Evolutionary conservation across 495 filamentous ascomycete genomes (phyloP), one percentile per base, ranked within the genome.

Genomic region (Tuber calosporum): DNA sequence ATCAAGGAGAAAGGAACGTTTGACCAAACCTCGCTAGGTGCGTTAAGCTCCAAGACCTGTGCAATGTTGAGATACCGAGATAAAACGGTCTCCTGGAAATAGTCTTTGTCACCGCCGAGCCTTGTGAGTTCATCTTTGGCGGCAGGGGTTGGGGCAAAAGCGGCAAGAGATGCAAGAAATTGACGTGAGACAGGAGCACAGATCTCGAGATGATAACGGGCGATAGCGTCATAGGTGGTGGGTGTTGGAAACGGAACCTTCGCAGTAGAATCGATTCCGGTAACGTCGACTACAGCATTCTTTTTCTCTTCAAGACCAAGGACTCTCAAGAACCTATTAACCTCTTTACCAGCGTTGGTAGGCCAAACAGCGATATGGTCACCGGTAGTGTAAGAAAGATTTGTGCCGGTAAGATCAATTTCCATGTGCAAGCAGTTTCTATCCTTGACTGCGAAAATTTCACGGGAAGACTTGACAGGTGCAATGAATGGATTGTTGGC

Each of bases 291-390:
- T 58, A 99, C 95, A 19, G 84, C 86, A 83, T 97, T 85, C 69
- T 90, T 89, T 85, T 96, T 97, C 9, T 87, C 84, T 73, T 83
- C 82, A 43, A 98, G 87, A 70, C 88, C 92, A 70, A 96, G 87
- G 72, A 96, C 87, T 69, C 87, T 84, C 69, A 99, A 85, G 84
- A 99, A 95, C 48, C 93, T 89, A 79, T 97, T 92, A 37, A 97
- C 94, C 83, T 98, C 94, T 73, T 87, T 88, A 68, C 95, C 96
- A 45, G 95, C 87, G 82, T 99, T 99, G 20, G 94, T 97, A 19
- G 95, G 95, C 95, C 95, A 99, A 77, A 99, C 84, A 53, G 95
- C 95, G 78, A 99, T 90, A 84, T 99, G 95, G 82, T 99, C 95
- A 80, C 95, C 95, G 45, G 96, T 98, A 81, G 94, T 92, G 84